Evolutionary conservation across 768 basidiomycete species (phyloP).

Genomic region (Leucocoprinus leucothites): DNA sequence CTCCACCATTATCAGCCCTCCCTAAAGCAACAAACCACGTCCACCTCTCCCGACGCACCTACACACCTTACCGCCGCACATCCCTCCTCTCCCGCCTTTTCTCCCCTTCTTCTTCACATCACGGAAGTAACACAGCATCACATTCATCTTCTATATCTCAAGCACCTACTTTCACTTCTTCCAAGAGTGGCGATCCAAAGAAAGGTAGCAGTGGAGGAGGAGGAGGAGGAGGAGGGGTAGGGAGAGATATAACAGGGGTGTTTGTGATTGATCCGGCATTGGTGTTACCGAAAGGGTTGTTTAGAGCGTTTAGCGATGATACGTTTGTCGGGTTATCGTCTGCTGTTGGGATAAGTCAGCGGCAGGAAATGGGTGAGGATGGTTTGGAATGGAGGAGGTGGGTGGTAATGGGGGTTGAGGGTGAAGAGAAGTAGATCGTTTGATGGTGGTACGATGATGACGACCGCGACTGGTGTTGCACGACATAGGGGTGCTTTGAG

Average conservation of each 20-base stretch:
- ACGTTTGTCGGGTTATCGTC: neutral
- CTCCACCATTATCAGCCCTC: neutral
- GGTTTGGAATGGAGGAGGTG: neutral
- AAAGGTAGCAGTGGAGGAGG: too few relatives aligned
- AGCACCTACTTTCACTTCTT: neutral
- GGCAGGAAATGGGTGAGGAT: too few relatives aligned
- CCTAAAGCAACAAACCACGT: slow-evolving; percentile 8
- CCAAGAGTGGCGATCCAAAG: neutral
- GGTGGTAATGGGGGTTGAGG: neutral
- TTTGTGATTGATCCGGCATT: slow-evolving; percentile 13
- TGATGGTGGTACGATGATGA: neutral
- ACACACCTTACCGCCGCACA: neutral
- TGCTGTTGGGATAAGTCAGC: neutral
- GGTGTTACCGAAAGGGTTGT: slow-evolving; percentile 4
- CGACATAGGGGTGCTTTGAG: neutral
- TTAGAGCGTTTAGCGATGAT: slow-evolving; percentile 2
- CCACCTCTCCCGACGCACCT: slow-evolving; percentile 5
- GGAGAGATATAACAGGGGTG: slow-evolving; percentile 7
- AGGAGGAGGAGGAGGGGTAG: neutral
- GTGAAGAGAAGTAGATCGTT: neutral
- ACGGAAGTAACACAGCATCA: neutral
- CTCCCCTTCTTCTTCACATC: neutral
- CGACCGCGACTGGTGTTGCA: too few relatives aligned
- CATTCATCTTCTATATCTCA: neutral
- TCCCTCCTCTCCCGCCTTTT: slow-evolving; percentile 1